Conservation (phyloP, 2,329 filamentous ascomycete genomes). For the Ophiostoma tasmaniense region DNA sequence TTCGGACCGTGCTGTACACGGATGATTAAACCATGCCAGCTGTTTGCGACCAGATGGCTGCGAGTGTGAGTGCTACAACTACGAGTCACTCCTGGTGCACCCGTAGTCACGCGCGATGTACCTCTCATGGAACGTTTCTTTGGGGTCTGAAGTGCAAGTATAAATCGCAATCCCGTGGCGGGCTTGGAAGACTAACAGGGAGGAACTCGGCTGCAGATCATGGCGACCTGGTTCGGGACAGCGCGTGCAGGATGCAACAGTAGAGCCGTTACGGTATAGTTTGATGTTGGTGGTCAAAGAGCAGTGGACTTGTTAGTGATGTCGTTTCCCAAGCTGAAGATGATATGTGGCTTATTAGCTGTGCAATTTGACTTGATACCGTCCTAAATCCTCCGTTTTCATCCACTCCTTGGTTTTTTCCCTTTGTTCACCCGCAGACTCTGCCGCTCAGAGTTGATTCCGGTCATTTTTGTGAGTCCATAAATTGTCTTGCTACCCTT, state of each 20-base stretch:
- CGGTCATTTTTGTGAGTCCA: neutral
- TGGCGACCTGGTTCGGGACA: neutral
- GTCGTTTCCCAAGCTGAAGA: no score
- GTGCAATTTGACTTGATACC: neutral
- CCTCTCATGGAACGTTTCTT: neutral
- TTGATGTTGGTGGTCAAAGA: neutral
- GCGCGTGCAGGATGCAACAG: neutral
- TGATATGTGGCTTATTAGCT: neutral
- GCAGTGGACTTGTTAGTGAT: neutral
- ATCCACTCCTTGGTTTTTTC: neutral
- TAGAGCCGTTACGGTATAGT: no score
- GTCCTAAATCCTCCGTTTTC: neutral
- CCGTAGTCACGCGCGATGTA: neutral
- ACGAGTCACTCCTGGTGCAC: neutral
- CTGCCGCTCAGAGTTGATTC: neutral
- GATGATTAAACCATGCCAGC: no score
- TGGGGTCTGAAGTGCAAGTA: neutral
- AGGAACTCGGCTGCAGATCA: conserved; percentile 1
- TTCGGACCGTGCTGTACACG: no score
- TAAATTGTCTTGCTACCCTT: neutral
- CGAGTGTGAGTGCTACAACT: neutral
- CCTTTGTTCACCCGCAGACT: neutral
- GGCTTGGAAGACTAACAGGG: neutral
- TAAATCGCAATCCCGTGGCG: neutral
- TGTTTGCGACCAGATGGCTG: neutral